Conservation (phyloP, 768 basidiomycete species). For the Boletus pseudo-olivaceus region DNA sequence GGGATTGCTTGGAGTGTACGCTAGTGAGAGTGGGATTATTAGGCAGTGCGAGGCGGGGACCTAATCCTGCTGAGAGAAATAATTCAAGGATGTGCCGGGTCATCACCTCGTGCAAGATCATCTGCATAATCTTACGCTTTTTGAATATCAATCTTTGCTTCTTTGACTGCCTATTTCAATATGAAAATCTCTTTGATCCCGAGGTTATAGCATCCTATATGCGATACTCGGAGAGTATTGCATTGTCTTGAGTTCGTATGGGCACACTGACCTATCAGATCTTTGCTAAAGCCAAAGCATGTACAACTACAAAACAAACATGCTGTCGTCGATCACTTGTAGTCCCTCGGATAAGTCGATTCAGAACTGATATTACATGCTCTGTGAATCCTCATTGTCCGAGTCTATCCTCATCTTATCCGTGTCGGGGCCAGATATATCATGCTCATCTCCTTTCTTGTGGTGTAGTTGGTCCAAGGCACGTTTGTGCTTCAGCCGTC, state of each 20-base stretch:
- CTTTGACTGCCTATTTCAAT: background rate
- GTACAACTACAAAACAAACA: too few species aligned
- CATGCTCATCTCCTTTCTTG: background rate
- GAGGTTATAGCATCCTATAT: too few species aligned
- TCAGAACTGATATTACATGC: background rate
- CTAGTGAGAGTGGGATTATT: background rate
- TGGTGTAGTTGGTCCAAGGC: constrained; percentile 35
- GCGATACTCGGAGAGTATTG: background rate
- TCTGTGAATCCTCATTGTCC: constrained; percentile 1
- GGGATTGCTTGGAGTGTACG: background rate
- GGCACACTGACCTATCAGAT: background rate
- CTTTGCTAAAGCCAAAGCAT: background rate
- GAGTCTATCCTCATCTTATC: constrained; percentile 21
- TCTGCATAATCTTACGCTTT: background rate
- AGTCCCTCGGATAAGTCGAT: background rate
- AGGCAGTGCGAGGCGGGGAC: background rate
- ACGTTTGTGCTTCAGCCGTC: constrained; percentile 49
- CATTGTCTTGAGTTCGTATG: too few species aligned
- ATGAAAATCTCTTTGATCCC: background rate
- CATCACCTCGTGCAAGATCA: too few species aligned
- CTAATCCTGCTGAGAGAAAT: background rate
- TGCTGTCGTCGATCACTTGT: background rate
- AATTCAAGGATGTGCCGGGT: too few species aligned
- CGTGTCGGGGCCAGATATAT: background rate
- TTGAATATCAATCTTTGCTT: background rate